Percentiles rank a stretch among this genome's conserved stretches.
phyloP scores from a whole-genome alignment of 768 basidiomycete species.

The Austroboletus eburneus region DNA sequence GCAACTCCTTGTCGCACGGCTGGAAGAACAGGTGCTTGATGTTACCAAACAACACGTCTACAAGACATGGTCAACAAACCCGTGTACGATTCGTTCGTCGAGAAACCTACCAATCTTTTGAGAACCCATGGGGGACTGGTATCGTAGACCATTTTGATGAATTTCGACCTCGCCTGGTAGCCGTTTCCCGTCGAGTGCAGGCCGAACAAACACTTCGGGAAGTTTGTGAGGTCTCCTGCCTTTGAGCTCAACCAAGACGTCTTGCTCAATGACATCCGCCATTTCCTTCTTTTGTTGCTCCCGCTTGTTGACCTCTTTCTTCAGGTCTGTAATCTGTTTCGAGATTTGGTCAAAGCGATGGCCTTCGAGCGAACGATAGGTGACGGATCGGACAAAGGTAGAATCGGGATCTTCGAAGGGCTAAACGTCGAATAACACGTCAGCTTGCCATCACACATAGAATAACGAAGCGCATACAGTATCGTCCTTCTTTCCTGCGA shows the following conservation, averaged over 20 bases:
- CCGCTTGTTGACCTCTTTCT: conserved; percentile 95
- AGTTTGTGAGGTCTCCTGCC: conserved; percentile 82
- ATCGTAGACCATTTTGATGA: conserved; percentile 94
- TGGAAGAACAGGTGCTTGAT: conserved; percentile 99
- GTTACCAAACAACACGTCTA: conserved; percentile 93
- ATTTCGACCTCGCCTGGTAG: conserved; percentile 98
- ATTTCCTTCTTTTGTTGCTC: conserved; percentile 98
- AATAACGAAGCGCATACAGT: conserved; percentile 51
- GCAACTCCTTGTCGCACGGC: conserved; percentile 92
- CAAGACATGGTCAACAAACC: conserved; percentile 4
- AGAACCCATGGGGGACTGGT: conserved; percentile 79
- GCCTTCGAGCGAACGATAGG: conserved; percentile 86
- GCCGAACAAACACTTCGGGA: conserved; percentile 89
- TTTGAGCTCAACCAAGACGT: conserved; percentile 81
- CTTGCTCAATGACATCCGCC: conserved; percentile 98
- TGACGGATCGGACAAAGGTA: conserved; percentile 92
- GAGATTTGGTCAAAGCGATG: conserved; percentile 86
- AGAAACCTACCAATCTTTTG: conserved; percentile 79
- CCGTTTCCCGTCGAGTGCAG: conserved; percentile 91
- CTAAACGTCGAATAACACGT: conserved; percentile 32
- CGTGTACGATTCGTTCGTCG: not conserved
- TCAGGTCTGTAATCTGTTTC: conserved; percentile 91
- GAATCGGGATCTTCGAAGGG: conserved; percentile 96
- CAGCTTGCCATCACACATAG: conserved; percentile 1
- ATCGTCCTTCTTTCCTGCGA: conserved; percentile 98